These are phyloP conservation scores for Trichoderma harzianum DNA, from an alignment of 2,329 filamentous ascomycete genomes.

Conservation along the genomic window DNA sequence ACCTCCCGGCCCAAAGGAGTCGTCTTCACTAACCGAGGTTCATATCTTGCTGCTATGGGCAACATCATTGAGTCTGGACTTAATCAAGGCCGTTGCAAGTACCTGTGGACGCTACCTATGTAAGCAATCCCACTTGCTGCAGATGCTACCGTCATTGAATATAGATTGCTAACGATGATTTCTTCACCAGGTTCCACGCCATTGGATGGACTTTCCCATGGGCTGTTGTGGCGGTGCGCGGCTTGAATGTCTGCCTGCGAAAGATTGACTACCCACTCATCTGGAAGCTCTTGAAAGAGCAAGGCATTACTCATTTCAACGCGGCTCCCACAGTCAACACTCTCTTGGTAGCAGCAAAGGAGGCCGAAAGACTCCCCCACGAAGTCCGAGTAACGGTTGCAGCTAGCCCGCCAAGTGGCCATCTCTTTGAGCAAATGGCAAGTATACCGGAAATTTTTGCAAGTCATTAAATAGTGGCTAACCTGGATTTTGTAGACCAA, in stretches of 20 bases:
- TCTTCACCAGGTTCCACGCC: constrained; percentile 55
- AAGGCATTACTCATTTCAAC: constrained; percentile 90
- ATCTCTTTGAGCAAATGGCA: constrained; percentile 92
- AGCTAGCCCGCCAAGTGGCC: constrained; percentile 82
- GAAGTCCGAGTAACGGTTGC: constrained; percentile 87
- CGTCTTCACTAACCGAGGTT: constrained; percentile 82
- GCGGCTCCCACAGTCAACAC: constrained; percentile 97
- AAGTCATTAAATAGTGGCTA: not conserved
- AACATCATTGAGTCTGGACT: constrained; percentile 89
- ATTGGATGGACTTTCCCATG: constrained; percentile 86
- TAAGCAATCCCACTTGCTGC: constrained; percentile 36
- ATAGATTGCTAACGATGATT: not conserved
- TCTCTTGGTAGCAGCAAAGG: constrained; percentile 74
- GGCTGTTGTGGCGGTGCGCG: constrained; percentile 87
- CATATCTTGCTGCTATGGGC: constrained; percentile 77
- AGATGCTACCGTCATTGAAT: not conserved
- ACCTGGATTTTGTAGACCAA: constrained; percentile 30
- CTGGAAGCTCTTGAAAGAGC: constrained; percentile 82
- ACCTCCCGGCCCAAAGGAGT: constrained; percentile 91
- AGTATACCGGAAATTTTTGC: not conserved
- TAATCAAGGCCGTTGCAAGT: constrained; percentile 72
- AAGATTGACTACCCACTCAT: constrained; percentile 95
- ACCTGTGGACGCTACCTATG: constrained; percentile 92
- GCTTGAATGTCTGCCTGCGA: constrained; percentile 90
- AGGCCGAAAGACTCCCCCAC: constrained; percentile 66